Evolutionary conservation across 805 yeast species (phyloP).

Genomic region (Nakazawaea pomicola): DNA sequence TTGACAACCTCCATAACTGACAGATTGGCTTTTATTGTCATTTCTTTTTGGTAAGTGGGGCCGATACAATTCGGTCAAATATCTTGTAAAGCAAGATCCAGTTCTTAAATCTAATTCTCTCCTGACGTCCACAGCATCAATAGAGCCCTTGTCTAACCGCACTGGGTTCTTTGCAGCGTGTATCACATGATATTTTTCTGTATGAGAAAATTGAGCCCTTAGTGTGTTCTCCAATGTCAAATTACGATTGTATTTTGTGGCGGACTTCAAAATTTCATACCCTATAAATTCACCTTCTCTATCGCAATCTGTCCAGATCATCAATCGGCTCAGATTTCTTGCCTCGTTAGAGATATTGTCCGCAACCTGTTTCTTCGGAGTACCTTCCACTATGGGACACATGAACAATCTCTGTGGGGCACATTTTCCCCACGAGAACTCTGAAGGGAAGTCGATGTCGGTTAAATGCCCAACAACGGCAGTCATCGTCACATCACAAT

Average conservation of each 20-base stretch:
- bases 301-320: constrained; percentile 99
- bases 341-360: constrained; percentile 68
- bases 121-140: constrained; percentile 81
- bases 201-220: constrained; percentile 84
- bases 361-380: constrained; percentile 41
- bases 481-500: constrained; percentile 72
- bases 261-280: constrained; percentile 72
- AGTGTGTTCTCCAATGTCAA: constrained; percentile 46
- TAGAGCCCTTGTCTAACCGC: constrained; percentile 58
- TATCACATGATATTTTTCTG: constrained; percentile 69
- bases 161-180: constrained; percentile 71
- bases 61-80: constrained; percentile 52
- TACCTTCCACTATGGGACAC: constrained; percentile 52
- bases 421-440: constrained; percentile 62
- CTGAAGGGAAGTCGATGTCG: constrained; percentile 57
- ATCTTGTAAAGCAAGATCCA: constrained; percentile 85
- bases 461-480: constrained; percentile 86
- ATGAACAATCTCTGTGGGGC: constrained; percentile 62
- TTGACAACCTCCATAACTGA: constrained; percentile 92
- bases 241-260: constrained; percentile 42
- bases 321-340: constrained; percentile 50
- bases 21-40: too few species aligned
- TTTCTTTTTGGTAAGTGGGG: too few species aligned
- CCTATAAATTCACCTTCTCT: constrained; percentile 95
- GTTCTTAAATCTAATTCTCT: constrained; percentile 84